These are phyloP conservation scores for Phytophthora chlamydospora DNA, from an alignment of 352 stramenopile genomes.

Conservation along the genomic window DNA sequence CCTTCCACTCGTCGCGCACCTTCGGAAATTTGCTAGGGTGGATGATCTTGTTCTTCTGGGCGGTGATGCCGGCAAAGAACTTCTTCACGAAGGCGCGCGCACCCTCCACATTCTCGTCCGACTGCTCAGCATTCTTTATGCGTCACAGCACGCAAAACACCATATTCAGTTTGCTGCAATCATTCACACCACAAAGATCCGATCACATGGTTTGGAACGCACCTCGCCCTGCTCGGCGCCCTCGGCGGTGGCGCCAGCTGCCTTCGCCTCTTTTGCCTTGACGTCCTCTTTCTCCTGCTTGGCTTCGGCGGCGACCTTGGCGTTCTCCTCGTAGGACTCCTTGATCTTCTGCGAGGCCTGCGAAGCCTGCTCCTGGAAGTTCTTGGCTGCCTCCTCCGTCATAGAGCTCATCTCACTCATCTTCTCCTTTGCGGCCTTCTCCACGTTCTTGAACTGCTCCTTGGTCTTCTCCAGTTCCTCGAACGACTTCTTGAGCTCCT, in stretches of 20 bases:
- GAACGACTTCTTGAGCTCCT: constrained; percentile 80
- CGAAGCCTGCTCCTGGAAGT: constrained; percentile 55
- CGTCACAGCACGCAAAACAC: constrained; percentile 5
- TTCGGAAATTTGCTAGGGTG: constrained; percentile 49
- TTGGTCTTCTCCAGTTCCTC: constrained; percentile 81
- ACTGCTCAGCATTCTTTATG: constrained; percentile 30
- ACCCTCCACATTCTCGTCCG: constrained; percentile 38
- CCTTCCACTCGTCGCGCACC: constrained; percentile 72
- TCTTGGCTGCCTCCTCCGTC: constrained; percentile 68
- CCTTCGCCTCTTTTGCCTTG: constrained; percentile 2
- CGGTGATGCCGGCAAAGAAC: constrained; percentile 53
- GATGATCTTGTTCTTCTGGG: constrained; percentile 69
- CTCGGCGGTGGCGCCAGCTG: constrained; percentile 14
- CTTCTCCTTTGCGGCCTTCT: constrained; percentile 70
- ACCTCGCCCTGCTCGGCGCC: constrained; percentile 29
- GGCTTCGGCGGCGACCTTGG: constrained; percentile 28
- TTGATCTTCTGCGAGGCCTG: constrained; percentile 74
- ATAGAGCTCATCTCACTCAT: constrained; percentile 62
- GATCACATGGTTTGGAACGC: background rate
- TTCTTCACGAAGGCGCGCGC: constrained; percentile 66
- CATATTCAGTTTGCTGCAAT: background rate
- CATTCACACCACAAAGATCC: constrained; percentile 1
- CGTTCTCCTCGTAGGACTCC: constrained; percentile 48
- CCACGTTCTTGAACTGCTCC: constrained; percentile 68
- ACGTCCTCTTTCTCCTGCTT: constrained; percentile 27